These are phyloP conservation scores for Trichoderma harzianum DNA, from an alignment of 2,329 filamentous ascomycete genomes.

Conservation along the genomic window DNA sequence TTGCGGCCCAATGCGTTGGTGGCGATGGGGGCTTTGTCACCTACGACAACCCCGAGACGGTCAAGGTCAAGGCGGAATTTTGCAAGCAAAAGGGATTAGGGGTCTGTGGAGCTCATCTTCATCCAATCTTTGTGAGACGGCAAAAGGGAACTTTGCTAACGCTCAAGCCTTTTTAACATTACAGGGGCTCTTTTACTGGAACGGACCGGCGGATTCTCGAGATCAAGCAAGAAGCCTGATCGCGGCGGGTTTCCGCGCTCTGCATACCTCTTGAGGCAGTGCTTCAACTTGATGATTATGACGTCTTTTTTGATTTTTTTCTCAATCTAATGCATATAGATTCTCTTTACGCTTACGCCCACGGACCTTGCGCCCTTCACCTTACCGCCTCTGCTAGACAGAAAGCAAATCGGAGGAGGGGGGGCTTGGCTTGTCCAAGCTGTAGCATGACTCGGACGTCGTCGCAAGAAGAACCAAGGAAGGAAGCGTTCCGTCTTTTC, in stretches of 20 bases:
- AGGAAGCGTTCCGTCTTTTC: neutral
- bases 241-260: constrained; percentile 54
- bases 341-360: constrained; percentile 8
- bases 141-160: constrained; percentile 2
- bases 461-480: neutral
- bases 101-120: constrained; percentile 38
- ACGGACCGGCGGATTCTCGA: constrained; percentile 66
- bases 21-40: constrained; percentile 74
- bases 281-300: neutral
- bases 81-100: constrained; percentile 69
- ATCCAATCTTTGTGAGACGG: neutral
- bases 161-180: constrained; percentile 9
- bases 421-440: constrained; percentile 1
- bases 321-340: neutral
- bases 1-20: constrained; percentile 69
- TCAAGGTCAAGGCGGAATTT: constrained; percentile 70
- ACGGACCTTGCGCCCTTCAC: neutral
- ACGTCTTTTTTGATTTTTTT: neutral
- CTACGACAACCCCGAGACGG: constrained; percentile 76
- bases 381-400: constrained; percentile 8
- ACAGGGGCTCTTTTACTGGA: constrained; percentile 78
- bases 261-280: constrained; percentile 28
- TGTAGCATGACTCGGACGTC: constrained; percentile 12
- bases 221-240: constrained; percentile 57
- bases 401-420: neutral